Base-by-base conservation (phyloP, 352 stramenopile species). In the Phytophthora hibernalis region DNA sequence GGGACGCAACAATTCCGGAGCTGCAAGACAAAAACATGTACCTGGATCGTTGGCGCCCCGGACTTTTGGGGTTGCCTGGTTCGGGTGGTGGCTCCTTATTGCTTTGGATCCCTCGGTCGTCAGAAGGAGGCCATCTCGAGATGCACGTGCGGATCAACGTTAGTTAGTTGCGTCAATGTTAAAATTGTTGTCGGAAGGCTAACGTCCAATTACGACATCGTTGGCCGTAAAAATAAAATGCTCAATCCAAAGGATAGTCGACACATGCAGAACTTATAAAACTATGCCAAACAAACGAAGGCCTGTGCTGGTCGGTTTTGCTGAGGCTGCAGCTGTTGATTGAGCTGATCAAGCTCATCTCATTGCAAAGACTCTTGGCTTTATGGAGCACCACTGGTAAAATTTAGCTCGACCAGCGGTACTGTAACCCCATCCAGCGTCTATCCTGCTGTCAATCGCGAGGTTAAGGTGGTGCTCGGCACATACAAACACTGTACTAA, bases 21-120 rank as follows among this genome's bases (percentile, higher is more conserved):
- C 40, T 71, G 16, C 48, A 71, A n/a, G 63, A 71, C 24, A 70
- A 70, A 24, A 56, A 13, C 1, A 45, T 70, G 62, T 66, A 70
- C 37, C 28, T 70, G 4, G 62, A 70, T 54, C 62, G 54, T 9
- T 70, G 62, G 62, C 55, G 62, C 30, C 62, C 62, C 0, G 62
- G 62, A 6, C 5, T 70, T 18, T 37, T 70, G 12, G 62, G 54
- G 0, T 38, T 70, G 22, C 62, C 62, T 15, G 62, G 62, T 5
- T 65, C 62, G 3, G 62, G 62, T 16, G 62, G 62, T 43, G 62
- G 62, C 0, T 71, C 63, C 8, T 13, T 71, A 15, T n/a, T 71
- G 35, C 48, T 71, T 3, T 87, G 79, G 78, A 51, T 90, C 12
- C 79, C 81, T 13, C 52, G 77, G 24, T 57, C 61, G 8, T 69